Base-by-base conservation (phyloP, 257 asterid genomes). In the Galeopsis tetrahit region DNA sequence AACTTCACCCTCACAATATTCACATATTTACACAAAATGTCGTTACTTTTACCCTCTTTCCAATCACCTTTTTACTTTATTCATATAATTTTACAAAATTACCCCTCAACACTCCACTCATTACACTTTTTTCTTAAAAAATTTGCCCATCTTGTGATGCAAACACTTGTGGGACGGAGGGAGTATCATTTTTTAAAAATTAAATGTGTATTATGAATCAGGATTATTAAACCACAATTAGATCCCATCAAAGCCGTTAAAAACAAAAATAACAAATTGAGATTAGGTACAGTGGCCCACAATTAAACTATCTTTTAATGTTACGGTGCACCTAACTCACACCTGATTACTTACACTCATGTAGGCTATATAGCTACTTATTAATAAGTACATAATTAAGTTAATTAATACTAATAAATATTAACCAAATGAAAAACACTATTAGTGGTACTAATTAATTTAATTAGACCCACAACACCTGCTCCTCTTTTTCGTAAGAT, bases 311-410 rank as follows among this genome's bases (percentile, higher is more conserved):
- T 67, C 69, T 49, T 67, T 40, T 73, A 69, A 69, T 69, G 31
- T 80, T 69, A 71, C 38, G 80, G 72, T 82, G 76, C 63, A 88
- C 86, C 89, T 70, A 85, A 80, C 70, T 13, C 76, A 64, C 72
- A 75, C 39, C 53, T 67, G 52, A 73, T 81, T 77, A 40, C 36
- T 38, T 60, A 5, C 76, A 15, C 55, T 28, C 63, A 6, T 46
- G 10, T 46, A 46, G 52, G 15, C 52, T 46, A 42, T 57, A 2
- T 36, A 40, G 6, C 31, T 48, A 62, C 66, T 63, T 66, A 8
- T 46, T 4, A 78, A 42, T 53, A 15, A 17, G 4, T 17, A 17
- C 4, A 17, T 49, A 49, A 5, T 49, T 49, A 49, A 13, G 28
- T 49, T 11, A 49, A 48, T 1, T 13, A 48, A 48, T n/a, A n/a